Evolutionary conservation across 2,329 filamentous ascomycete genomes (phyloP), one percentile per base, ranked within the genome.

Genomic region (Aspergillus pseudoviridinutans): DNA sequence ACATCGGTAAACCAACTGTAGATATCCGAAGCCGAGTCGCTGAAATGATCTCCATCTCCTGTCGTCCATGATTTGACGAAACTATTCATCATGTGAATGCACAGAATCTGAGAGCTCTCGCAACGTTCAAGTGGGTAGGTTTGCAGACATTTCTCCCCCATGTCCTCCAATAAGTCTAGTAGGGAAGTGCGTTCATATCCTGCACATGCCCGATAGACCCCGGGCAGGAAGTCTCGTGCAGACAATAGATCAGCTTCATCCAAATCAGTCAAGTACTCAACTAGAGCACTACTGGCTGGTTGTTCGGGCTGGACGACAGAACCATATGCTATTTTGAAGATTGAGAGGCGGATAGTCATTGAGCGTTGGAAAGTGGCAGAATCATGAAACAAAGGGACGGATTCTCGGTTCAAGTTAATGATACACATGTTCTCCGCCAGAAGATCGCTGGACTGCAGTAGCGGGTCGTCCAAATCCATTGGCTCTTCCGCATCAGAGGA

Each of bases 1-100:
- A 81, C 81, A 54, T 84, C 84, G 50, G 92, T 82, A 62, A 94
- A 88, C 78, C 91, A 91, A 49, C 83, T 77, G 71, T 97, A 97
- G 22, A 97, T 77, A 59, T 95, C 88, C 22, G 86, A 83, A 3
- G 88, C 90, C 44, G 83, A 80, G 3, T 84, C 82, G n/a, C 81
- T 82, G 2, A 96, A 77, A 1, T 85, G 78, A 35, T 82, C 81
- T 24, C 79, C 77, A 44, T 82, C 71, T 1, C 71, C 79, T 24
- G 84, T 79, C 17, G 78, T 78, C 90, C 90, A 94, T 42, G 84
- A 76, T 12, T 76, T 72, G 42, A 85, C 82, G 53, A 91, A 80
- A 38, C 82, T 84, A 53, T 83, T 77, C 70, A 96, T 82, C 55
- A 90, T 76, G 50, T 88, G 84, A 25, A 96, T 79, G 61, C 86